Evolutionary conservation across 768 basidiomycete genomes (phyloP).

Genomic region (Rhizopogon salebrosus): DNA sequence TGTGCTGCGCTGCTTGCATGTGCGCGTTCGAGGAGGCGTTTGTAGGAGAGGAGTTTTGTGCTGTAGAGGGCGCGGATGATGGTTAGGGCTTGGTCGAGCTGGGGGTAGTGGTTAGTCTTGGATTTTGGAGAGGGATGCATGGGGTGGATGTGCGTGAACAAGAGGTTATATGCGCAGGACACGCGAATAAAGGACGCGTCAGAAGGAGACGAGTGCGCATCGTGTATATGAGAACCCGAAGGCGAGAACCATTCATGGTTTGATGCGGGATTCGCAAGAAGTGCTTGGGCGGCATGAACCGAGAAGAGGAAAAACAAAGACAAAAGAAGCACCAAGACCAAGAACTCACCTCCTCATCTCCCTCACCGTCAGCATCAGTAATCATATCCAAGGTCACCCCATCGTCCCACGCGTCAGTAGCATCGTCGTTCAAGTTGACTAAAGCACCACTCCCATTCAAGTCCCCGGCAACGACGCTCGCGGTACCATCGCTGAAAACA

Average conservation of each 20-base stretch:
- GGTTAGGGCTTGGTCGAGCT: conserved; percentile 43
- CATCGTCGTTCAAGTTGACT: conserved; percentile 14
- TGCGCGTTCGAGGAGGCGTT: conserved; percentile 73
- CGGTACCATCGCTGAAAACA: background rate
- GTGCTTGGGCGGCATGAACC: background rate
- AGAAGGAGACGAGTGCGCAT: too few species aligned
- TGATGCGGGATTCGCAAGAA: background rate
- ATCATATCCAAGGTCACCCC: conserved; percentile 71
- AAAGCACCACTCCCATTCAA: too few species aligned
- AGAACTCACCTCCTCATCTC: conserved; percentile 65
- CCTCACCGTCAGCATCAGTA: conserved; percentile 54
- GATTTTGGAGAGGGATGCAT: too few species aligned
- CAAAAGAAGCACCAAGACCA: conserved; percentile 1
- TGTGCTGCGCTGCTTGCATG: conserved; percentile 76
- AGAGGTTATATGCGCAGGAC: background rate
- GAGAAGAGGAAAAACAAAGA: background rate
- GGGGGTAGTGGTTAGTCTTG: background rate
- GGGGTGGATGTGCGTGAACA: too few species aligned
- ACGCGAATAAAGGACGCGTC: background rate
- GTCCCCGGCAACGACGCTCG: background rate
- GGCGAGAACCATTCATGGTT: too few species aligned
- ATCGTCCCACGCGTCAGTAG: conserved; percentile 33
- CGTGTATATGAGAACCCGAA: background rate
- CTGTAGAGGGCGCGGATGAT: conserved; percentile 37
- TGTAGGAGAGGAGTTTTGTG: conserved; percentile 65